Percentiles rank a stretch among this genome's conserved stretches.
These are phyloP conservation scores for Bryoerythrophyllum caledonicum DNA, from an alignment of 225 moss, liverwort and hornwort species.

Conservation along the genomic window DNA sequence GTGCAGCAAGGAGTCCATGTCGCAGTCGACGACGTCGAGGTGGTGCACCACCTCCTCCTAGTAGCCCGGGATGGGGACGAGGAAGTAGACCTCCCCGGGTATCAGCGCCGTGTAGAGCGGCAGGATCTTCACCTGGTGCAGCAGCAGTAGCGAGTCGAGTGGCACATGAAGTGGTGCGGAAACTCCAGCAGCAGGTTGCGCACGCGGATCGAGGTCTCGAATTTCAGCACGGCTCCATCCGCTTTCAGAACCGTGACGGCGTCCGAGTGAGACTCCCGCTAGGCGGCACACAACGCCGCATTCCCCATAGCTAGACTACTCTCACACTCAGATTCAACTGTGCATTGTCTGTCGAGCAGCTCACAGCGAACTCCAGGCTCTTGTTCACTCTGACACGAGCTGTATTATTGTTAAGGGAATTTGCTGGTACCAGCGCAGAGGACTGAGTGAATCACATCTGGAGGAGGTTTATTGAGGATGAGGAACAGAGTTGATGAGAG, in stretches of 20 bases:
- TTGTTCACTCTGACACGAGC: too few species aligned
- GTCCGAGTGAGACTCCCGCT: conserved; percentile 18
- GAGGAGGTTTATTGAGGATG: too few species aligned
- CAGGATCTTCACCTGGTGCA: conserved; percentile 61
- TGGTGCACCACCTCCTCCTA: too few species aligned
- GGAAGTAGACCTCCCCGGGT: conserved; percentile 67
- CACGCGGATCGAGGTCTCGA: conserved; percentile 39
- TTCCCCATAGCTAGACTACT: conserved; percentile 69
- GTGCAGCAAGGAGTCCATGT: conserved; percentile 20
- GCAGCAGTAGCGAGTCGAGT: conserved; percentile 62
- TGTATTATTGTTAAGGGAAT: too few species aligned
- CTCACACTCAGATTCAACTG: too few species aligned
- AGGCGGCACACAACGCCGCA: conserved; percentile 33
- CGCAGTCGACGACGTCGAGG: not conserved
- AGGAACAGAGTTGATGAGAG: too few species aligned
- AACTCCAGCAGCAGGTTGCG: conserved; percentile 49
- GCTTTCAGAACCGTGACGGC: conserved; percentile 53
- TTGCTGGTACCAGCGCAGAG: too few species aligned
- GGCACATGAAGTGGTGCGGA: conserved; percentile 70
- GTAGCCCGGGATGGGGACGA: conserved; percentile 50
- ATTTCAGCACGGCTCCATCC: too few species aligned
- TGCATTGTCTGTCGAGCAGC: too few species aligned
- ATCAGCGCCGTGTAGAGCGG: conserved; percentile 31
- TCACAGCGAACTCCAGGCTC: too few species aligned
- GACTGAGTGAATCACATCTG: too few species aligned